Conservation (phyloP, 2,329 filamentous ascomycete genomes). For the Tolypocladium album region DNA sequence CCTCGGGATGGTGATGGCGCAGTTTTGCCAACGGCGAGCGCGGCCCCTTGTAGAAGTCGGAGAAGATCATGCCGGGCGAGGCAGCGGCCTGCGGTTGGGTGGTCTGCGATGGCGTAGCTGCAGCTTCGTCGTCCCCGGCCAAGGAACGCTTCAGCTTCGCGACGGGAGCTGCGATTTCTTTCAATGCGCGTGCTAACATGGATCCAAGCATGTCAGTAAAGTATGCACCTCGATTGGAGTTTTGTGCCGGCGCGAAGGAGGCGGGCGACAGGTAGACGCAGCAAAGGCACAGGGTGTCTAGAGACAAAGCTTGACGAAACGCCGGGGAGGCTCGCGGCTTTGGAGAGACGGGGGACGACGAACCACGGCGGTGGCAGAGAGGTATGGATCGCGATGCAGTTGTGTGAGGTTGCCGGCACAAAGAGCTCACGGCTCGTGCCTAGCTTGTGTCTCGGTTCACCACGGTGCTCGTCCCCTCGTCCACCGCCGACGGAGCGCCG, state of each 20-base stretch:
- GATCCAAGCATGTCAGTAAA: background rate
- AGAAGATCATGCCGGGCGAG: constrained; percentile 39
- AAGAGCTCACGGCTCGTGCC: background rate
- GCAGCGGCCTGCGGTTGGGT: background rate
- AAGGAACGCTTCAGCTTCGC: background rate
- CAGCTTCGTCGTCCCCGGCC: background rate
- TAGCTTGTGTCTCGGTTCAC: background rate
- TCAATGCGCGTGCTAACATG: background rate
- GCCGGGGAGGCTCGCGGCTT: background rate
- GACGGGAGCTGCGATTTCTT: background rate
- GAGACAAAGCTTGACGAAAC: background rate
- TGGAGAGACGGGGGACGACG: background rate
- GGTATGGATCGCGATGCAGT: background rate
- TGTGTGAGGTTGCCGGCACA: background rate
- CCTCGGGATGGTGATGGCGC: constrained; percentile 25
- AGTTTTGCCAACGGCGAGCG: constrained; percentile 42
- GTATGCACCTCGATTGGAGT: background rate
- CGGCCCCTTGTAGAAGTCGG: constrained; percentile 46
- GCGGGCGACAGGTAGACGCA: background rate
- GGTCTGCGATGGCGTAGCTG: background rate
- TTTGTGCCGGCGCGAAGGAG: background rate
- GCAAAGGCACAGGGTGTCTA: background rate
- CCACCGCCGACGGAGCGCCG: background rate
- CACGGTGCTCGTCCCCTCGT: background rate
- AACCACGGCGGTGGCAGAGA: background rate